phyloP scores from a whole-genome alignment of 306 rosid species.

The Malus asiatica region DNA sequence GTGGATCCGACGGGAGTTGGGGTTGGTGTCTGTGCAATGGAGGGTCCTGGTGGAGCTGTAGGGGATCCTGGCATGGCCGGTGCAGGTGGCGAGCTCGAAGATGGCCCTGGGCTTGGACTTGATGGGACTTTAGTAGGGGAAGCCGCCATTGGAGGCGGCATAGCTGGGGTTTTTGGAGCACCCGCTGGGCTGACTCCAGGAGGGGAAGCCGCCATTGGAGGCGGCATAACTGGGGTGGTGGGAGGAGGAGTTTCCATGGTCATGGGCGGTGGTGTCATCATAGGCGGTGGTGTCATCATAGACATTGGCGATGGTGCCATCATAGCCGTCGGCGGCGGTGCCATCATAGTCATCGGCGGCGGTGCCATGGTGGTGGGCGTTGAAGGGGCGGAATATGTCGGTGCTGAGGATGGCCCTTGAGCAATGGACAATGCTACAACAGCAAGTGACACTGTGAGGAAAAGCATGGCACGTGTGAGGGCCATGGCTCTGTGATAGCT shows the following conservation, averaged over 20 bases:
- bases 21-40: neutral
- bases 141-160: neutral
- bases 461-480: conserved; percentile 35
- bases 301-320: neutral
- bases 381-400: neutral
- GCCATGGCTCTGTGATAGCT: conserved; percentile 32
- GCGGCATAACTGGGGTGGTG: neutral
- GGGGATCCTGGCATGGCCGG: neutral
- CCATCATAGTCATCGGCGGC: neutral
- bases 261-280: neutral
- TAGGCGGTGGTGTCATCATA: neutral
- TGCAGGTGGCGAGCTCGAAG: conserved; percentile 8
- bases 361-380: neutral
- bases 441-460: conserved; percentile 27
- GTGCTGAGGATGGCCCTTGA: conserved; percentile 41
- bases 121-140: neutral
- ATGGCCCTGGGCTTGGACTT: neutral
- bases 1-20: conserved; percentile 4
- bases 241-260: conserved; percentile 2
- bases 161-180: neutral
- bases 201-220: neutral
- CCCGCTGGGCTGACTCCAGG: neutral
- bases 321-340: conserved; percentile 1
- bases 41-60: neutral
- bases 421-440: conserved; percentile 39